Percentiles rank a stretch among this genome's conserved stretches.
Conservation (phyloP, 345 rosid genomes). For the Melastoma malabathricum region DNA sequence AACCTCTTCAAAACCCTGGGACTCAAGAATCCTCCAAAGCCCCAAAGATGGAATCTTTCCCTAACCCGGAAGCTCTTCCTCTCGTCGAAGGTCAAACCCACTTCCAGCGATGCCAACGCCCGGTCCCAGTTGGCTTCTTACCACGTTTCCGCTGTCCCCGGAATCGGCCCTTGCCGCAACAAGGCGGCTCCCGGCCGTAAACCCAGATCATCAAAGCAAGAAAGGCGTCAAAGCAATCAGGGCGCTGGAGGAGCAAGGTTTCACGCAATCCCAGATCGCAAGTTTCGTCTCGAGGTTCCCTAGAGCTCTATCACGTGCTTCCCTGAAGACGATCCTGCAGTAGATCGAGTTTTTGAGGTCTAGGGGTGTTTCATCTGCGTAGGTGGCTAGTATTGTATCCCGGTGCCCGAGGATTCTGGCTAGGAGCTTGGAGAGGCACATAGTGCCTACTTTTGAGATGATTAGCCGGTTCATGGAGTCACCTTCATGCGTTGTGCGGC, state of each 20-base stretch:
- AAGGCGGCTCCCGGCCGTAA: constrained; percentile 4
- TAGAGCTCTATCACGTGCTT: constrained; percentile 10
- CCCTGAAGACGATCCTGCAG: constrained; percentile 11
- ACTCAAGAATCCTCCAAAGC: too few species aligned
- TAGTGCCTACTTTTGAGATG: constrained; percentile 17
- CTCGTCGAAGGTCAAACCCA: too few species aligned
- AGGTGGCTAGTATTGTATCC: constrained; percentile 3
- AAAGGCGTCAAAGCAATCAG: constrained; percentile 8
- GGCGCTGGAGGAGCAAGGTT: constrained; percentile 13
- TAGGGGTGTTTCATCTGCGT: constrained; percentile 18
- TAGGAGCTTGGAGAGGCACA: constrained; percentile 15
- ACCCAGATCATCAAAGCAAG: too few species aligned
- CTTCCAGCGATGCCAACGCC: neutral
- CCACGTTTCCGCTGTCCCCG: constrained; percentile 19
- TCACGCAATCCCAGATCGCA: constrained; percentile 14
- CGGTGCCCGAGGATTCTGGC: neutral
- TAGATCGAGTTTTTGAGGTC: constrained; percentile 25
- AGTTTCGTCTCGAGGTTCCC: constrained; percentile 9
- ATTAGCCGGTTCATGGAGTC: constrained; percentile 5
- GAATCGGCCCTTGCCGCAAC: constrained; percentile 10
- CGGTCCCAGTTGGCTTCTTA: constrained; percentile 20
- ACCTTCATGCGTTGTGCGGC: constrained; percentile 1
- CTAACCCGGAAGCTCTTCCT: too few species aligned
- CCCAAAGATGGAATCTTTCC: too few species aligned
- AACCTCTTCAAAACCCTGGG: too few species aligned